Conservation (phyloP, 2,329 filamentous ascomycete genomes). For the Aspergillus fischeri region DNA sequence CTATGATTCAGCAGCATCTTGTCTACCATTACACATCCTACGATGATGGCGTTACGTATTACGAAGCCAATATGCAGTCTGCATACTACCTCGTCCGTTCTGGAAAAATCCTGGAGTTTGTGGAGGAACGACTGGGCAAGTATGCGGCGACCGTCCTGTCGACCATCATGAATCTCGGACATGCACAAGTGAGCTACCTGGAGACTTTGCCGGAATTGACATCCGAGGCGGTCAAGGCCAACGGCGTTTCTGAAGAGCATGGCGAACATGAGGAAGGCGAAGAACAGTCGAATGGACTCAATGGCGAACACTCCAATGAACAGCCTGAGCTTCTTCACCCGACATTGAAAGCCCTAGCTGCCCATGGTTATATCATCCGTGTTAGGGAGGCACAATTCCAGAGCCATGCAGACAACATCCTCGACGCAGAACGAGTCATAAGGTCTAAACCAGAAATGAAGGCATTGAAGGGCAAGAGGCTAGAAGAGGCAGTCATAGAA, state of each 20-base stretch:
- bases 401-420: conserved; percentile 35
- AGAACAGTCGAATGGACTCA: conserved; percentile 16
- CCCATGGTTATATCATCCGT: conserved; percentile 39
- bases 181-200: conserved; percentile 56
- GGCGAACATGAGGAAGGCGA: conserved; percentile 21
- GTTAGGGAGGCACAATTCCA: conserved; percentile 40
- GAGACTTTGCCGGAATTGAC: conserved; percentile 36
- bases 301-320: conserved; percentile 21
- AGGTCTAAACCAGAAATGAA: conserved; percentile 28
- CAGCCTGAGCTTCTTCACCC: conserved; percentile 29
- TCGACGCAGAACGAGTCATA: conserved; percentile 35
- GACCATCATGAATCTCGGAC: conserved; percentile 70
- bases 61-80: conserved; percentile 75
- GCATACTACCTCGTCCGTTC: conserved; percentile 79
- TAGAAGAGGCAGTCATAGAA: conserved; percentile 29
- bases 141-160: conserved; percentile 70
- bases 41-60: conserved; percentile 63
- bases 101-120: conserved; percentile 73
- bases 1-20: conserved; percentile 85
- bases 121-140: conserved; percentile 70
- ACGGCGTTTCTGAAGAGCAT: conserved; percentile 21
- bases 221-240: conserved; percentile 17
- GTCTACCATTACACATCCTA: conserved; percentile 67
- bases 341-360: conserved; percentile 37
- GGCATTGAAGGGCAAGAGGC: conserved; percentile 36